A percentile compares a stretch with the other conserved stretches of the same genome.
These are phyloP conservation scores for Vanderwaltozyma tropicalis DNA, from an alignment of 805 yeast species.

Conservation along the genomic window DNA sequence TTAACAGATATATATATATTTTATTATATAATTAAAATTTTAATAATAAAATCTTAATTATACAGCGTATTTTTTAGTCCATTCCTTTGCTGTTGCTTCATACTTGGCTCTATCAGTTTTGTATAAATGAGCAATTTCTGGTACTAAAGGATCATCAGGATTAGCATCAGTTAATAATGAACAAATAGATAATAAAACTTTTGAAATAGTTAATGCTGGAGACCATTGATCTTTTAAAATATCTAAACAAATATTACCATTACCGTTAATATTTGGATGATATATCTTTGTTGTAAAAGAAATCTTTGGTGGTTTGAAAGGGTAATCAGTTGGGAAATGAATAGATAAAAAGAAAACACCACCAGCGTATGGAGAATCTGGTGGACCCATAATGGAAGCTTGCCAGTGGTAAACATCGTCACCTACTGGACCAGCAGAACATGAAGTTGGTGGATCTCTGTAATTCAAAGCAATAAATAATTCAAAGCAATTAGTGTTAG, in stretches of 20 bases:
- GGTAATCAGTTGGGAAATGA: conserved; percentile 98
- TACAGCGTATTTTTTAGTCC: conserved; percentile 98
- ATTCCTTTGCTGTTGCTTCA: conserved; percentile 94
- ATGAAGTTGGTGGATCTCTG: conserved; percentile 97
- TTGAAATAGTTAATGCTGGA: conserved; percentile 93
- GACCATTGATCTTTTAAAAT: conserved; percentile 98
- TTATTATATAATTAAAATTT: no score
- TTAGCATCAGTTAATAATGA: conserved; percentile 95
- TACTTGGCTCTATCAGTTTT: conserved; percentile 89
- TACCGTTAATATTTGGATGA: conserved; percentile 93
- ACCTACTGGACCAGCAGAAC: conserved; percentile 98
- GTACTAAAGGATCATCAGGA: conserved; percentile 98
- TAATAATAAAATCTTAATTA: conserved; percentile 23
- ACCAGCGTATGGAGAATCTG: conserved; percentile 82
- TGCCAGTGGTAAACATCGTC: conserved; percentile 99
- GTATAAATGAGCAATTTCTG: conserved; percentile 94
- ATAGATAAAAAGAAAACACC: conserved; percentile 94
- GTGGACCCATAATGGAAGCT: conserved; percentile 98
- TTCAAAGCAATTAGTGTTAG: conserved; percentile 6
- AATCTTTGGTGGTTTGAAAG: conserved; percentile 95
- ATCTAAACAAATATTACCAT: conserved; percentile 94
- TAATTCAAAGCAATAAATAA: background rate
- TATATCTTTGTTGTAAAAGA: conserved; percentile 90
- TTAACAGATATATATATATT: background rate
- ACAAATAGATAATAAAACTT: conserved; percentile 88